A percentile compares a stretch with the other conserved stretches of the same genome.
Evolutionary conservation across 129 eudicot species (phyloP).

Genomic region (Flaveria linearis): DNA sequence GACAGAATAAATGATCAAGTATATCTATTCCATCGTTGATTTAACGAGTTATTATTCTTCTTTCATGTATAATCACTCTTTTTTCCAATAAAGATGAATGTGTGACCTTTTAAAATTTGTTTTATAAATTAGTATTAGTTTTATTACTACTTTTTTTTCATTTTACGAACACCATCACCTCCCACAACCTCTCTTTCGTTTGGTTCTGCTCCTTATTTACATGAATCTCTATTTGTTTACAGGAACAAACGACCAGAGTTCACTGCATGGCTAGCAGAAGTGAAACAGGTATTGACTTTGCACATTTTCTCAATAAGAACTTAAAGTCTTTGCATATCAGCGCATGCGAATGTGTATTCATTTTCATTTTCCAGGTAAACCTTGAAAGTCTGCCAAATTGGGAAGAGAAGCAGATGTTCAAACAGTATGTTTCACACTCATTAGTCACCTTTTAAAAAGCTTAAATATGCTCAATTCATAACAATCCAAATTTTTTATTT

Average conservation of each 20-base stretch:
- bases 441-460: constrained; percentile 12
- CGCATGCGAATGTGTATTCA: background rate
- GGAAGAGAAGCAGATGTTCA: constrained; percentile 98
- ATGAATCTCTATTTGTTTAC: constrained; percentile 26
- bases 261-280: constrained; percentile 93
- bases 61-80: background rate
- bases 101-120: background rate
- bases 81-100: background rate
- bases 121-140: background rate
- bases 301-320: background rate
- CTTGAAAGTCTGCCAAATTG: constrained; percentile 90
- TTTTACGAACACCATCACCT: background rate
- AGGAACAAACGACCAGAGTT: constrained; percentile 98
- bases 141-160: background rate
- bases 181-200: background rate
- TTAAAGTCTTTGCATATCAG: constrained; percentile 2
- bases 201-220: background rate
- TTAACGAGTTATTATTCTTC: background rate
- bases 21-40: background rate
- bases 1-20: background rate
- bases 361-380: constrained; percentile 60
- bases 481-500: background rate
- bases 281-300: constrained; percentile 66
- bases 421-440: constrained; percentile 59
- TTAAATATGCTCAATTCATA: background rate